phyloP scores from a whole-genome alignment of 139 green algal genomes.

The Picochlorum sp. region DNA sequence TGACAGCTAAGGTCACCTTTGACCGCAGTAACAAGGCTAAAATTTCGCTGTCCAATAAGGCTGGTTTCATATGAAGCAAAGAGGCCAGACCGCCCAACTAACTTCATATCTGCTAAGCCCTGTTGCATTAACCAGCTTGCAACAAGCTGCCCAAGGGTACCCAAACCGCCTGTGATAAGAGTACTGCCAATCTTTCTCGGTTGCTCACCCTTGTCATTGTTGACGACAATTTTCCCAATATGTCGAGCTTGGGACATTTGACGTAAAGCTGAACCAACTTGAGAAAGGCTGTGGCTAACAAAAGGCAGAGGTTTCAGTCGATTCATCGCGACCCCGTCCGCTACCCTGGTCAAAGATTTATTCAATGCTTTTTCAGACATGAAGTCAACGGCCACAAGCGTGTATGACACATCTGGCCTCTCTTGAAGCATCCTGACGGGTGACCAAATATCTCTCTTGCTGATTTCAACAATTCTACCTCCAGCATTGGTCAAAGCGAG shows the following conservation, averaged over 20 bases:
- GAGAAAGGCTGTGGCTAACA: slow-evolving; percentile 25
- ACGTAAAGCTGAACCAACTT: slow-evolving; percentile 53
- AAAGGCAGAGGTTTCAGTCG: slow-evolving; percentile 34
- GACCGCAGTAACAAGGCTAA: too few species aligned
- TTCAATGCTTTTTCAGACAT: slow-evolving; percentile 51
- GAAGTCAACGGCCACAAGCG: slow-evolving; percentile 79
- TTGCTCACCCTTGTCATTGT: background rate
- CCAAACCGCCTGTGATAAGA: slow-evolving; percentile 28
- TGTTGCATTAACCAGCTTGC: slow-evolving; percentile 44
- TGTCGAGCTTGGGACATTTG: slow-evolving; percentile 73
- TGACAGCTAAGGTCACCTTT: too few species aligned
- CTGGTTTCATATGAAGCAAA: too few species aligned
- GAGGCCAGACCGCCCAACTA: slow-evolving; percentile 17
- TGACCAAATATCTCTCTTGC: slow-evolving; percentile 83
- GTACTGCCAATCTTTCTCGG: background rate
- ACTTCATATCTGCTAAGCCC: slow-evolving; percentile 2
- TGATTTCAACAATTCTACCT: slow-evolving; percentile 69
- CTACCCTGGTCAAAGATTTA: slow-evolving; percentile 15
- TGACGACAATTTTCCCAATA: slow-evolving; percentile 76
- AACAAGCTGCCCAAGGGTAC: slow-evolving; percentile 35
- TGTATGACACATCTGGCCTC: slow-evolving; percentile 60
- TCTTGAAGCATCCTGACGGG: slow-evolving; percentile 40
- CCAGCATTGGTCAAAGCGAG: slow-evolving; percentile 46
- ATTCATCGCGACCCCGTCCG: slow-evolving; percentile 25
- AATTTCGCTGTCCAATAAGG: too few species aligned